Evolutionary conservation across 441 rosid species (phyloP).

Genomic region (Syzygium malaccense): DNA sequence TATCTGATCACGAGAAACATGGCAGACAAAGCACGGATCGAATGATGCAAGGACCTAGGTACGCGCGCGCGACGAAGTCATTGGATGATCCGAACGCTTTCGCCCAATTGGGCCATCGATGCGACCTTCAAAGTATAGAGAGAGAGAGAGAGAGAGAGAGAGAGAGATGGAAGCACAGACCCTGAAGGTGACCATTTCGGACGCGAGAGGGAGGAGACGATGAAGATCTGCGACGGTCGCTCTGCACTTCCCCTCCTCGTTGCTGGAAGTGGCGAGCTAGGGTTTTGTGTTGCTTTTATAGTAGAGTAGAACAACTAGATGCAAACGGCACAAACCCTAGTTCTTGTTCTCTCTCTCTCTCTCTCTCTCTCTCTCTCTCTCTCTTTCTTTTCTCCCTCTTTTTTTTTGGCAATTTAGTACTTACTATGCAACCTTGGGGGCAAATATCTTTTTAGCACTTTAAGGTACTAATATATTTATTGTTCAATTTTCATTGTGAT

Average conservation of each 20-base stretch:
- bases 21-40: background rate
- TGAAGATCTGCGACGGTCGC: background rate
- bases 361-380: rapidly evolving
- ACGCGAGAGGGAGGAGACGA: background rate
- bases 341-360: background rate
- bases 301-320: background rate
- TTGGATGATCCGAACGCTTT: background rate
- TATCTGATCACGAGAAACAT: background rate
- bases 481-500: background rate
- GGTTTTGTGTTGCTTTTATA: background rate
- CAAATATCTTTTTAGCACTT: background rate
- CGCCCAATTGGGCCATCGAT: background rate
- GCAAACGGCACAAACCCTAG: background rate
- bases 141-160: background rate
- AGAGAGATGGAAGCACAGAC: background rate
- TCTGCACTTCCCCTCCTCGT: background rate
- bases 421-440: background rate
- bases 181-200: background rate
- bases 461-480: background rate
- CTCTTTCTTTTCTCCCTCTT: rapidly evolving
- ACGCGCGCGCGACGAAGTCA: background rate
- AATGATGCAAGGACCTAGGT: background rate
- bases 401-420: background rate
- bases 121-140: background rate
- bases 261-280: background rate